Conservation (phyloP, 1,139 yeast genomes). For the Citeromyces hawaiiensis region DNA sequence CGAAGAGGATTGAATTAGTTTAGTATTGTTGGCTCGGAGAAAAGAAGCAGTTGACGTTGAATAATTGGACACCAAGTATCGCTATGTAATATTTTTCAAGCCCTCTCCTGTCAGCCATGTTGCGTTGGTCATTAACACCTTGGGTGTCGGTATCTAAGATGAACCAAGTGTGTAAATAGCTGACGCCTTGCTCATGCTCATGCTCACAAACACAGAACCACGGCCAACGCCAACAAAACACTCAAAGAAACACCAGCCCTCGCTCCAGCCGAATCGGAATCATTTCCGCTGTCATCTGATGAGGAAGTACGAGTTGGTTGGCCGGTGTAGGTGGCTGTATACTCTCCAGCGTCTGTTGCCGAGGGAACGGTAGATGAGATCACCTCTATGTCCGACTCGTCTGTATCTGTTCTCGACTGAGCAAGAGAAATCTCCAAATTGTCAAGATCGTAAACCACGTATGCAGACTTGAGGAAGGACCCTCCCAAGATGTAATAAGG, state of each 20-base stretch:
- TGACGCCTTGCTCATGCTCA: too few species aligned
- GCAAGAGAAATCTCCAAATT: conserved; percentile 55
- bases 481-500: conserved; percentile 48
- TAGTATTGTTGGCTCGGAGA: too few species aligned
- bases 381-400: conserved; percentile 27
- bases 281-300: conserved; percentile 10
- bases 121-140: too few species aligned
- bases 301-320: conserved; percentile 7
- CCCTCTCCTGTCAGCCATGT: too few species aligned
- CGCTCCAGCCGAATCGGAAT: conserved; percentile 6
- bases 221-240: conserved; percentile 1
- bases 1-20: too few species aligned
- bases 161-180: too few species aligned
- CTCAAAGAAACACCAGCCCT: conserved; percentile 2
- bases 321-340: conserved; percentile 21
- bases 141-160: too few species aligned
- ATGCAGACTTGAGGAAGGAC: conserved; percentile 58
- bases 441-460: conserved; percentile 68
- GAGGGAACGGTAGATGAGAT: conserved; percentile 28
- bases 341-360: conserved; percentile 26
- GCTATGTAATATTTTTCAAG: too few species aligned
- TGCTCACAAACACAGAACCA: neutral
- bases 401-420: conserved; percentile 29
- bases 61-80: too few species aligned
- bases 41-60: too few species aligned